Conservation (phyloP, 306 rosid species). For the Cucurbita moschata region DNA sequence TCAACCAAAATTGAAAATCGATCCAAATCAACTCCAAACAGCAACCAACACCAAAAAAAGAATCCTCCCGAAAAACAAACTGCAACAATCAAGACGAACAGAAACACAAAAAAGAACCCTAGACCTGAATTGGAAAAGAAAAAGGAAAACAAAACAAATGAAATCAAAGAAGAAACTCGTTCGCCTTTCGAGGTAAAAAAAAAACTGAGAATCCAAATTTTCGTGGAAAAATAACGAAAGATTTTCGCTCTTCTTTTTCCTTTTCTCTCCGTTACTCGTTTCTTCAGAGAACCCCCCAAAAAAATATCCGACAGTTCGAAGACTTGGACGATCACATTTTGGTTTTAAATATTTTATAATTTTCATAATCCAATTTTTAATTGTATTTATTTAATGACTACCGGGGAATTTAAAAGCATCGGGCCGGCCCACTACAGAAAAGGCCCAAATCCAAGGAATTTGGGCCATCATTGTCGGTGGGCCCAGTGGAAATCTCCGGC, state of each 20-base stretch:
- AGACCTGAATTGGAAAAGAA: background rate
- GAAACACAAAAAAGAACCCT: background rate
- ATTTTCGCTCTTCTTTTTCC: background rate
- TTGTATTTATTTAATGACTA: too few relatives aligned
- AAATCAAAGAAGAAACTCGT: background rate
- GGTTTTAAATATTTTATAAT: background rate
- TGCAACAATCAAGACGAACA: background rate
- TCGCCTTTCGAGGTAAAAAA: background rate
- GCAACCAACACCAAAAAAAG: background rate
- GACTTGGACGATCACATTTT: background rate
- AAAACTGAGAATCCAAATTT: conserved; percentile 13
- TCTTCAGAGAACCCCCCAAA: background rate
- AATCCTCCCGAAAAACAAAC: background rate
- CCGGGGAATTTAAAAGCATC: too few relatives aligned
- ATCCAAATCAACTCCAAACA: background rate
- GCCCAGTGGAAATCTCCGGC: background rate
- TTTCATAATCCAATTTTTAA: too few relatives aligned
- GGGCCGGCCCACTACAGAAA: background rate
- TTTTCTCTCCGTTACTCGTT: background rate
- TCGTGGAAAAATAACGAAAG: conserved; percentile 17
- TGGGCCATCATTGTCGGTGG: background rate
- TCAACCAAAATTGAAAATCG: background rate
- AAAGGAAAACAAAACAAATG: background rate
- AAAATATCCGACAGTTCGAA: background rate
- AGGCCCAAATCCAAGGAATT: background rate